phyloP scores from a whole-genome alignment of 306 rosid species.

The Rosa persica region DNA sequence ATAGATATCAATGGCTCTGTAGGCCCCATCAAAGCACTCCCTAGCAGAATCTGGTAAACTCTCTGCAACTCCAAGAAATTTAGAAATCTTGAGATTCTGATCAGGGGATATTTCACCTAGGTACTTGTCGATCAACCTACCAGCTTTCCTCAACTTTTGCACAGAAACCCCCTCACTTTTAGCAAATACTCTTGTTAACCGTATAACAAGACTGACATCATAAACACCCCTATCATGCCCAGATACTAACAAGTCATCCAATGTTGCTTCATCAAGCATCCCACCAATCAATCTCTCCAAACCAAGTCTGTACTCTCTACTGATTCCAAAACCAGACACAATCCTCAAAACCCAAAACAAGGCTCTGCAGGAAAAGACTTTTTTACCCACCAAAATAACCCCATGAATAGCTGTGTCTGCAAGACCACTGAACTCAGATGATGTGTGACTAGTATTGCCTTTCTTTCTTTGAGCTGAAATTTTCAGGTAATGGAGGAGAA shows the following conservation, averaged over 20 bases:
- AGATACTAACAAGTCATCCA: conserved; percentile 69
- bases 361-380: conserved; percentile 59
- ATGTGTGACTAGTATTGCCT: conserved; percentile 9
- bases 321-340: conserved; percentile 52
- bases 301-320: conserved; percentile 43
- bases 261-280: conserved; percentile 54
- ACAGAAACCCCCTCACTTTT: conserved; percentile 29
- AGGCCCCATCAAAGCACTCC: conserved; percentile 61
- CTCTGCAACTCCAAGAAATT: conserved; percentile 67
- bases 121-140: conserved; percentile 61
- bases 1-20: conserved; percentile 78
- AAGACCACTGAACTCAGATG: conserved; percentile 43
- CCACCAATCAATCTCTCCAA: conserved; percentile 76
- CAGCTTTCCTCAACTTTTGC: conserved; percentile 59
- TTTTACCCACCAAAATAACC: conserved; percentile 44
- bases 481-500: conserved; percentile 67
- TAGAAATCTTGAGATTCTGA: conserved; percentile 60
- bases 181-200: conserved; percentile 57
- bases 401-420: conserved; percentile 69
- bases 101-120: conserved; percentile 74
- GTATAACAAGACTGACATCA: conserved; percentile 67
- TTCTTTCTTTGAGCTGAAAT: conserved; percentile 30
- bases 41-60: conserved; percentile 72
- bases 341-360: conserved; percentile 64
- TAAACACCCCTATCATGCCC: conserved; percentile 51